phyloP scores from a whole-genome alignment of 768 basidiomycete species.

The Boletus vermiculosoides region DNA sequence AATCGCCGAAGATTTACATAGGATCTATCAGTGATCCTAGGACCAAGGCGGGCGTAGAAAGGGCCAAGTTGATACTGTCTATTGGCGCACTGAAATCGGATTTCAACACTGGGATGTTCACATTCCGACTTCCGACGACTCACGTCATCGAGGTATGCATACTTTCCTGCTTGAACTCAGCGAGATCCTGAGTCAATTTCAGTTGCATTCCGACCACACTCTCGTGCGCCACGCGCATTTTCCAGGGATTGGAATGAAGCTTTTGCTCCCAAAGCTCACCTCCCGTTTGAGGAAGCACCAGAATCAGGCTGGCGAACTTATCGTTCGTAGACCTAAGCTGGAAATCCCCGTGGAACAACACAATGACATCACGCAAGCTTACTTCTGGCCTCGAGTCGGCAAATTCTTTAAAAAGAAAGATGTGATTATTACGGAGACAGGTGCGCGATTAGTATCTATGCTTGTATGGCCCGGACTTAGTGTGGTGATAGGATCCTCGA shows the following conservation, averaged over 20 bases:
- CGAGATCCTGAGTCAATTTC: slow-evolving; percentile 1
- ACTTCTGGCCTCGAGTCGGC: slow-evolving; percentile 81
- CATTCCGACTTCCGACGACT: slow-evolving; percentile 61
- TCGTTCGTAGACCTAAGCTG: slow-evolving; percentile 43
- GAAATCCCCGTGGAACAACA: slow-evolving; percentile 50
- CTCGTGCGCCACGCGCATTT: slow-evolving; percentile 64
- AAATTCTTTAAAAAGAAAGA: slow-evolving; percentile 70
- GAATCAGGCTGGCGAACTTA: slow-evolving; percentile 39
- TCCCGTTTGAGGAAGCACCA: slow-evolving; percentile 47
- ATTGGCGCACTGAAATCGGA: slow-evolving; percentile 71
- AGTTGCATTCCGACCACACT: slow-evolving; percentile 78
- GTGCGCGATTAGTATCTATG: slow-evolving; percentile 30
- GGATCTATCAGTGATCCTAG: slow-evolving; percentile 67
- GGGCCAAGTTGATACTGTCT: slow-evolving; percentile 70
- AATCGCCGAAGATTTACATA: slow-evolving; percentile 60
- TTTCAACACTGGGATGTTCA: slow-evolving; percentile 89
- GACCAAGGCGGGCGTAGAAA: slow-evolving; percentile 71
- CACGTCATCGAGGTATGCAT: slow-evolving; percentile 60
- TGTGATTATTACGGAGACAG: slow-evolving; percentile 87
- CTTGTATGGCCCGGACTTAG: neutral
- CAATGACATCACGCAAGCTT: slow-evolving; percentile 66
- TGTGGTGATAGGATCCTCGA: slow-evolving; percentile 56
- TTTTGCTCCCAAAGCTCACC: slow-evolving; percentile 70
- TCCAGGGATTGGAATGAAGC: slow-evolving; percentile 71
- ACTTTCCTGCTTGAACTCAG: neutral